Percentiles rank a stretch among this genome's conserved stretches.
These are phyloP conservation scores for Fusarium domesticum DNA, from an alignment of 2,329 filamentous ascomycete genomes.

Conservation along the genomic window DNA sequence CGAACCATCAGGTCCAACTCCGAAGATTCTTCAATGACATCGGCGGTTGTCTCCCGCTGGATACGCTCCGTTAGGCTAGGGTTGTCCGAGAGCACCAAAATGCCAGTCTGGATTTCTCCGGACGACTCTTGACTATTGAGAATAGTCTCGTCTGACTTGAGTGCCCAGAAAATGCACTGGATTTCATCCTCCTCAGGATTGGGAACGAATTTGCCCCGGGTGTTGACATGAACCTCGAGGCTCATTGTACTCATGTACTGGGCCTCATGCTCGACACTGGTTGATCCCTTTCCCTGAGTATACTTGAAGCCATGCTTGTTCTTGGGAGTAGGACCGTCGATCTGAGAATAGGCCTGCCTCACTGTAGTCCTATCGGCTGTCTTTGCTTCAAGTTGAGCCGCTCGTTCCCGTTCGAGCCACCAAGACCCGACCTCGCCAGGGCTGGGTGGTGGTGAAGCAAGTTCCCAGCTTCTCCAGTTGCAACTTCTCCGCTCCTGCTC, in stretches of 20 bases:
- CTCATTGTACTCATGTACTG: slow-evolving; percentile 98
- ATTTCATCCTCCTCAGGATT: slow-evolving; percentile 91
- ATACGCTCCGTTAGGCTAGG: slow-evolving; percentile 59
- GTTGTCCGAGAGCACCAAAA: slow-evolving; percentile 68
- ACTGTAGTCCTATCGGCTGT: slow-evolving; percentile 23
- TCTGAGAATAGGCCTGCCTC: slow-evolving; percentile 66
- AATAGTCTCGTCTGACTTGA: slow-evolving; percentile 70
- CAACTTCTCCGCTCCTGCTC: slow-evolving; percentile 51
- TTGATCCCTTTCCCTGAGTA: slow-evolving; percentile 70
- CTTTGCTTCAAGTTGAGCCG: slow-evolving; percentile 2
- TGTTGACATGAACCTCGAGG: slow-evolving; percentile 88
- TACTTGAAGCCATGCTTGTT: slow-evolving; percentile 83
- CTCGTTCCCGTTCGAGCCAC: slow-evolving; percentile 46
- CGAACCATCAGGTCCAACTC: slow-evolving; percentile 82
- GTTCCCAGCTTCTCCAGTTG: slow-evolving; percentile 66
- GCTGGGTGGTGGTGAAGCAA: slow-evolving; percentile 67
- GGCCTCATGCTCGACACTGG: slow-evolving; percentile 75
- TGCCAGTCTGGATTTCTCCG: slow-evolving; percentile 59
- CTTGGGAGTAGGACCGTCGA: slow-evolving; percentile 82
- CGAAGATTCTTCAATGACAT: slow-evolving; percentile 70
- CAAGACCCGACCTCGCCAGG: slow-evolving; percentile 67
- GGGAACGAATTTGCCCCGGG: slow-evolving; percentile 73
- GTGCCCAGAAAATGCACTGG: slow-evolving; percentile 83
- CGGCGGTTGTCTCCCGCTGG: slow-evolving; percentile 56
- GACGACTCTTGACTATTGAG: slow-evolving; percentile 45